Evolutionary conservation across 2,329 filamentous ascomycete genomes (phyloP).

Genomic region (Diaporthe batatas): DNA sequence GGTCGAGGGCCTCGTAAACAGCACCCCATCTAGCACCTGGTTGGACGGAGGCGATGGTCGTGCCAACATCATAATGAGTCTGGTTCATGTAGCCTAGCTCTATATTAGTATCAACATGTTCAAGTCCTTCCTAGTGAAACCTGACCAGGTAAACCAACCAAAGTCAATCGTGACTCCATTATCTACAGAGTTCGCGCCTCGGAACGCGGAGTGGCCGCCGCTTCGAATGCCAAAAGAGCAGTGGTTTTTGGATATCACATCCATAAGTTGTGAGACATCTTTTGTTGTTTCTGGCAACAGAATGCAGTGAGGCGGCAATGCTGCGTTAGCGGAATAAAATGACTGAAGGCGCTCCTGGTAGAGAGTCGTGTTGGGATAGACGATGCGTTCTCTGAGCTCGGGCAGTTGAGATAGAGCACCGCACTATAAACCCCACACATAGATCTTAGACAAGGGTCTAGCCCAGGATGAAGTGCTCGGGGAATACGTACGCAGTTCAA

Average conservation of each 20-base stretch:
- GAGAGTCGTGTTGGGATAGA: slow-evolving; percentile 8
- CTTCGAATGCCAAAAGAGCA: slow-evolving; percentile 43
- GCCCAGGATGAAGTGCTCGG: too few species aligned
- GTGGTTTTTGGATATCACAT: not conserved
- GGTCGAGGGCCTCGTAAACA: slow-evolving; percentile 46
- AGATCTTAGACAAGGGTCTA: not conserved
- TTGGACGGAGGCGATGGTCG: slow-evolving; percentile 49
- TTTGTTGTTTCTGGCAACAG: slow-evolving; percentile 11
- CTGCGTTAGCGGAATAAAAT: slow-evolving; percentile 26
- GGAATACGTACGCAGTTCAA: not conserved
- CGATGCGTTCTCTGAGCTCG: not conserved
- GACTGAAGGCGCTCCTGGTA: slow-evolving; percentile 24
- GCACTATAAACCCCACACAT: not conserved
- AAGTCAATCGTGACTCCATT: slow-evolving; percentile 48
- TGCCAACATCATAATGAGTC: slow-evolving; percentile 49
- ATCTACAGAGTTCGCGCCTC: slow-evolving; percentile 45
- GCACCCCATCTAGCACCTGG: slow-evolving; percentile 48
- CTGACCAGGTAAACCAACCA: slow-evolving; percentile 34
- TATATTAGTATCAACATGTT: not conserved
- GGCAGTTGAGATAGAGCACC: slow-evolving; percentile 6
- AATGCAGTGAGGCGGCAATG: slow-evolving; percentile 8
- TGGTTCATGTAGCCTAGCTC: slow-evolving; percentile 48
- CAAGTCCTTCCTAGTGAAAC: too few species aligned
- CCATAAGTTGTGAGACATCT: slow-evolving; percentile 5
- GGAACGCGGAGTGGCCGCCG: slow-evolving; percentile 48